Evolutionary conservation across 2,329 filamentous ascomycete genomes (phyloP), one percentile per base, ranked within the genome.

Genomic region (Aspergillus sp.): DNA sequence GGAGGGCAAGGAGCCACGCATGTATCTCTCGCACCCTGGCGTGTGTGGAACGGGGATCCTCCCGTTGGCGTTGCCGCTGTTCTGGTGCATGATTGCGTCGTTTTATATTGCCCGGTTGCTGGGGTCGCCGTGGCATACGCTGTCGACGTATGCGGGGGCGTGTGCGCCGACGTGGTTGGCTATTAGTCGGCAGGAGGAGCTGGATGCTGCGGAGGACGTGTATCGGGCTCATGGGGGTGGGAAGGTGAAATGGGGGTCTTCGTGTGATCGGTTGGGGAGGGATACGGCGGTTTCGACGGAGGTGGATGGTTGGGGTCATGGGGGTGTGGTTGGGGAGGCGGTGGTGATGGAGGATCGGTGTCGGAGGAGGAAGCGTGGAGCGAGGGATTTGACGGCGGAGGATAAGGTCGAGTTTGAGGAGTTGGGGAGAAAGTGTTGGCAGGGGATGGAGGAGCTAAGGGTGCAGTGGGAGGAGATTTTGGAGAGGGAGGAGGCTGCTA

Each of bases 51-150:
- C 93, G 1, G 85, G 87, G 1, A 90, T 99, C 64, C 85, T 97
- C 64, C 88, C 90, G 0, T 83, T 97, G 7, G 84, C 86, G 54
- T 82, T 84, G 65, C 80, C 92, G 65, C 82, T 96, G 62, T 84
- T 86, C 64, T 88, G 86, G 73, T 80, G 84, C 62, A 95, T 95
- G 84, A 76, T 85, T 54, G 71, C 85, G 19, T 80, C 84, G 3
- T 88, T 96, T 73, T 88, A 88, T 73, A 47, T 96, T 15, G 86
- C 87, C 13, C 90, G 94, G 64, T 87, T 85, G 80, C 73, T 92
- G 25, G 95, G 95, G 52, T 96, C 91, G 2, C 90, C 90, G 10
- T 99, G 95, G 95, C 94, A 98, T 74, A 83, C 85, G 0, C 82
- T 91, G 52, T 84, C 83, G n/a, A 83, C 88, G 0, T 96, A 96